Evolutionary conservation across 1,284 basidiomycete species (phyloP).

Genomic region (Trichosporon sp.): DNA sequence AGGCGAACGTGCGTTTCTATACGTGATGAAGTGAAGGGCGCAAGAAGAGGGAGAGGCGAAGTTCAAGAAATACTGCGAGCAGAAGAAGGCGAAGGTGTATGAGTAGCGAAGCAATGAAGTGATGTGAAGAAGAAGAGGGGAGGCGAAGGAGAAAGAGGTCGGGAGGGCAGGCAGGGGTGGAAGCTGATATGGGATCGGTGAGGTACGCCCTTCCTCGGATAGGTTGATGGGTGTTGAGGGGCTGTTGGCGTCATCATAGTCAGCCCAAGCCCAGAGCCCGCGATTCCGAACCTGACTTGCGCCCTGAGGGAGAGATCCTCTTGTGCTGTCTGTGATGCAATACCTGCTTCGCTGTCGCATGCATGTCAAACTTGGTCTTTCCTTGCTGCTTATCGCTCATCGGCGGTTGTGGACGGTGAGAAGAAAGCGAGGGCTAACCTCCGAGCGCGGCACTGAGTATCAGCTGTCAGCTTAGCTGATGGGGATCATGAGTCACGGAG

Average conservation of each 20-base stretch:
- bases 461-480: neutral
- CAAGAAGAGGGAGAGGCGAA: neutral
- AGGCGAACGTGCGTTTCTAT: neutral
- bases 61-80: neutral
- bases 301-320: neutral
- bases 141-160: neutral
- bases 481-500: conserved; percentile 1
- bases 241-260: neutral
- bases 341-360: neutral
- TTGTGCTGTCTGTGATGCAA: neutral
- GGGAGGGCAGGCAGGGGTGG: neutral
- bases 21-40: neutral
- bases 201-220: conserved; percentile 5
- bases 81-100: neutral
- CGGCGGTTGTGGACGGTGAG: neutral
- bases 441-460: neutral
- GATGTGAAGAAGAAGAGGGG: neutral
- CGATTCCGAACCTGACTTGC: neutral
- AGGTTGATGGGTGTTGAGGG: conserved; percentile 11
- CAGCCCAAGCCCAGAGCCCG: conserved; percentile 2
- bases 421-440: neutral
- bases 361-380: neutral
- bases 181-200: conserved; percentile 15
- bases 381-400: neutral
- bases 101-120: neutral